phyloP scores from a whole-genome alignment of 1,139 yeast genomes.

The Arxiozyma telluris region DNA sequence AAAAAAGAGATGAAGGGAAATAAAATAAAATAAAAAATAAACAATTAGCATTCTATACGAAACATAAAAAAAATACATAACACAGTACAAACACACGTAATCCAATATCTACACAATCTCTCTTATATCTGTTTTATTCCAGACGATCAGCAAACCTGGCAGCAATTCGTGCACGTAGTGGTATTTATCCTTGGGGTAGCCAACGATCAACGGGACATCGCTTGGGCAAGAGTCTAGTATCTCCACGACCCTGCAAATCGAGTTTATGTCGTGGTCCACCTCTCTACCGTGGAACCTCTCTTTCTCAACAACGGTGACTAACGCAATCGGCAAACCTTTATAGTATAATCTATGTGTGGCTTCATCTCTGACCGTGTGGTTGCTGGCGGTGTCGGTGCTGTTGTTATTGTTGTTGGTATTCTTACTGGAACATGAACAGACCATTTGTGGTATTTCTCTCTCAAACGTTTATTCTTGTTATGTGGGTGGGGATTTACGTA shows the following conservation, averaged over 20 bases:
- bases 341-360: background rate
- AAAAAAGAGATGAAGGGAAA: too few relatives aligned
- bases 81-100: too few relatives aligned
- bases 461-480: background rate
- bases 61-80: too few relatives aligned
- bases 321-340: background rate
- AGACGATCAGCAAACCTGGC: background rate
- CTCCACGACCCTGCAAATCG: background rate
- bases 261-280: background rate
- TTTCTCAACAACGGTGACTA: background rate
- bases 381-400: background rate
- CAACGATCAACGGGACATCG: background rate
- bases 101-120: too few relatives aligned
- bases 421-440: background rate
- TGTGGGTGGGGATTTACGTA: background rate
- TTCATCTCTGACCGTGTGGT: background rate
- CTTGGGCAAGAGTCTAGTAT: background rate
- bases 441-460: background rate
- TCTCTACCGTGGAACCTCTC: background rate
- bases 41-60: background rate
- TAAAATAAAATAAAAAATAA: too few relatives aligned
- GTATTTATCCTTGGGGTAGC: background rate
- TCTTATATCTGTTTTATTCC: background rate
- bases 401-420: background rate
- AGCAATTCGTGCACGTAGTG: background rate